phyloP scores from a whole-genome alignment of 257 asterid species.

The Solanum commersonii region DNA sequence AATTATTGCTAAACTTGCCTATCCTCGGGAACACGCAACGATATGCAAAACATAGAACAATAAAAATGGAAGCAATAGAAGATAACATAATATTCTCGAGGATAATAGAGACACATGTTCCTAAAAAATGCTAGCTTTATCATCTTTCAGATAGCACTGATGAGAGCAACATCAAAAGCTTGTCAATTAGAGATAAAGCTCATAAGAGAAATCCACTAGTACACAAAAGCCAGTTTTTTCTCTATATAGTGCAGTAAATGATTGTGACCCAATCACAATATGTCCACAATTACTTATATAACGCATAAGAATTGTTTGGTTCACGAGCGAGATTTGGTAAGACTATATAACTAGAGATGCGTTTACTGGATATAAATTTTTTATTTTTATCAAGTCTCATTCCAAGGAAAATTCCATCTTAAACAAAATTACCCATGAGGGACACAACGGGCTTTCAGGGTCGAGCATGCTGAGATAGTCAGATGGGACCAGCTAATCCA shows the following conservation, averaged over 20 bases:
- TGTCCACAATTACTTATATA: neutral
- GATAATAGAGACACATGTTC: neutral
- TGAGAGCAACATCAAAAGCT: neutral
- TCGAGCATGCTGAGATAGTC: neutral
- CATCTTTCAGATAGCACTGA: neutral
- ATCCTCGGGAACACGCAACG: neutral
- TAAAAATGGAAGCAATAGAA: neutral
- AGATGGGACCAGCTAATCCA: neutral
- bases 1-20: neutral
- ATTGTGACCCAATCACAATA: neutral
- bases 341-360: neutral
- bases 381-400: neutral
- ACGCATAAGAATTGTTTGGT: neutral
- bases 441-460: neutral
- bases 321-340: neutral
- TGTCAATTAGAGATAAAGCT: neutral
- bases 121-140: neutral
- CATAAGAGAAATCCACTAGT: neutral
- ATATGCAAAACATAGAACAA: neutral
- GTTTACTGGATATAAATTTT: neutral
- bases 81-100: neutral
- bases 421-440: neutral
- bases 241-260: neutral
- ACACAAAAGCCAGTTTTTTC: neutral
- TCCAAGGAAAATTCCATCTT: neutral